Evolutionary conservation across 2,329 filamentous ascomycete species (phyloP), one percentile per base, ranked within the genome.

Genomic region (Paecilomyces formosus): DNA sequence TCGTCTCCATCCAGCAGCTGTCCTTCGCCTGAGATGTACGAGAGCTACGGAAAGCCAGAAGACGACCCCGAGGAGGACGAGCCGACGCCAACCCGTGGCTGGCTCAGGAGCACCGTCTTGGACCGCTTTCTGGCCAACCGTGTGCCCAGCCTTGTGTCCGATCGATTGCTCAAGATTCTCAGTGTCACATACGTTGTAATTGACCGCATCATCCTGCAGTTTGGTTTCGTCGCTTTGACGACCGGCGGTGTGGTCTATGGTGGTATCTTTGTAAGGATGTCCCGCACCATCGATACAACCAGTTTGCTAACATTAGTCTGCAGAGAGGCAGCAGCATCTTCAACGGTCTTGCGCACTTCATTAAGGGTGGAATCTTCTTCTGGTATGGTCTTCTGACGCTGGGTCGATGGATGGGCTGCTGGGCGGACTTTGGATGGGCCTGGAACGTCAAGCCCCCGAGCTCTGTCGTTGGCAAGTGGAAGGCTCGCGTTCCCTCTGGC

Each of bases 321-420:
- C 63, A 92, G 88, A 86, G 88, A 71, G 88, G 83, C 4, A 72
- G 73, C 22, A 79, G 80, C 2, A 78, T 97, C 58, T 95, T 93
- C 78, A 92, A 87, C 65, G 91, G 93, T 1, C 80, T 97, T 50
- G 93, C 93, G 7, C 93, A 97, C 70, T 96, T 90, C 78, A 86
- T 97, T 72, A 97, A 97, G 72, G 93, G 93, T 53, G 90, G 90
- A 3, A 88, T 97, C 57, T 97, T 97, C 79, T 91, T 97, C 77
- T 94, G 90, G 87, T 90, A 95, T 62, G 93, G 93, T 8, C 76
- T 96, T 21, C 77, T 97, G 60, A 96, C 90, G 0, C 81, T 97
- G 3, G 92, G 91, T 30, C 87, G 93, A 58, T 97, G 91, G 88
- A 85, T 92, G 69, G 93, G 93, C 26, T 89, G 89, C 71, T 97